Evolutionary conservation across 2,329 filamentous ascomycete genomes (phyloP), one percentile per base, ranked within the genome.

Genomic region (Xylaria digitata): DNA sequence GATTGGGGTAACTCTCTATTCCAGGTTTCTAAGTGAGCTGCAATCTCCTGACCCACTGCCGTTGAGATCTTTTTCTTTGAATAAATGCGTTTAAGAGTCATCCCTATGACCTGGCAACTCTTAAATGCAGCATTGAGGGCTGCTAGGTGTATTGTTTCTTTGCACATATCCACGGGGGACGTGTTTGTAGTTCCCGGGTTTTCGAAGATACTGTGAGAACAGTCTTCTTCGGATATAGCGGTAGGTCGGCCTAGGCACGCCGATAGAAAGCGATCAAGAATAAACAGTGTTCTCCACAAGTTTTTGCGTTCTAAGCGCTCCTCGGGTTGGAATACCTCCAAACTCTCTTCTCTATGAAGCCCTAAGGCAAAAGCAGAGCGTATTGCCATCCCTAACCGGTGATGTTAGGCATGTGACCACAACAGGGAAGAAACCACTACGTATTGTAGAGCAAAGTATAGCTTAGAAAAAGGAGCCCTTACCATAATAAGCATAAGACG

Each of bases 261-360:
- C 1, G 89, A 85, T 1, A 91, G 80, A 58, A 91, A 87, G 17
- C 86, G 83, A 72, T 92, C 89, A 7, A 91, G 81, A 15, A 91
- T 81, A 65, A 89, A 90, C 0, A 92, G 77, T 11, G 87, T 89
- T 63, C 85, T 84, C 89, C 88, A 91, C 2, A 91, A 76, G 55
- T 87, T 90, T 32, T 84, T 83, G 40, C 88, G 81, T 8, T 84
- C 75, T 8, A 73, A 76, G 68, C 84, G 80, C 57, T 87, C 81
- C 11, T 82, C 78, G 0, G 74, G 72, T 7, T 76, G 77, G 72
- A 88, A 89, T 17, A 88, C 82, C 13, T 81, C 77, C 78, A 87
- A 83, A 2, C 85, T 85, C 69, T 90, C 87, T 71, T 86, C 84
- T 71, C 86, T 82, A 70, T 91, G 89, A 3, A 91, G 78, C 1